Percentiles rank a stretch among this genome's conserved stretches.
These are phyloP conservation scores for Debaryomycetaceae sp. DNA, from an alignment of 1,139 yeast genomes.

Conservation along the genomic window DNA sequence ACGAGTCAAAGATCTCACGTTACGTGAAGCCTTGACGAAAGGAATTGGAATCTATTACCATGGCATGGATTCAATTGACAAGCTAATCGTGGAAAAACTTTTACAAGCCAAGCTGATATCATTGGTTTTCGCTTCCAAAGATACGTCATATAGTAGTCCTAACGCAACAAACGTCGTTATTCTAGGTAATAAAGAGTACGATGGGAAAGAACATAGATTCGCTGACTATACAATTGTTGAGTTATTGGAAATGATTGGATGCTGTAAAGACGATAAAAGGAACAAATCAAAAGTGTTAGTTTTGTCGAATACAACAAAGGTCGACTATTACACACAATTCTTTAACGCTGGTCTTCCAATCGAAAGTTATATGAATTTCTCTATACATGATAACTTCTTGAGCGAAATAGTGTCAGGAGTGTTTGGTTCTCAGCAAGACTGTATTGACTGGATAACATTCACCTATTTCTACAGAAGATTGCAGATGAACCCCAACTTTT, in stretches of 20 bases:
- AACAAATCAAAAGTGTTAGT: conserved; percentile 43
- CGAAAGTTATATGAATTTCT: conserved; percentile 67
- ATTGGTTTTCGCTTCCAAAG: conserved; percentile 57
- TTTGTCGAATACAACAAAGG: conserved; percentile 53
- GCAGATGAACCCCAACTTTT: conserved; percentile 81
- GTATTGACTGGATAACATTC: conserved; percentile 87
- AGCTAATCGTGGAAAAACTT: conserved; percentile 50
- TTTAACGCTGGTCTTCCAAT: conserved; percentile 74
- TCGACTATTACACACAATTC: conserved; percentile 68
- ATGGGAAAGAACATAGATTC: conserved; percentile 69
- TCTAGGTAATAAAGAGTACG: conserved; percentile 69
- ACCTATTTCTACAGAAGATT: conserved; percentile 80
- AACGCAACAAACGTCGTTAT: conserved; percentile 54
- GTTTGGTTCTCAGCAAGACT: conserved; percentile 74
- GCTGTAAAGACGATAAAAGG: conserved; percentile 30
- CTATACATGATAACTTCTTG: conserved; percentile 63
- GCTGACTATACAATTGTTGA: conserved; percentile 67
- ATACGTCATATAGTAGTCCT: conserved; percentile 52
- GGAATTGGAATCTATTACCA: conserved; percentile 71
- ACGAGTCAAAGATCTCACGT: conserved; percentile 44
- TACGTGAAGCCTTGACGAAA: conserved; percentile 42
- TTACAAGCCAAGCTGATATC: conserved; percentile 48
- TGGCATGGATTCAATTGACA: conserved; percentile 59
- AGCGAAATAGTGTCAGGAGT: conserved; percentile 67
- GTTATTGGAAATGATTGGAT: conserved; percentile 72